phyloP scores from a whole-genome alignment of 2,329 filamentous ascomycete species.

The Zarea fungicola region DNA sequence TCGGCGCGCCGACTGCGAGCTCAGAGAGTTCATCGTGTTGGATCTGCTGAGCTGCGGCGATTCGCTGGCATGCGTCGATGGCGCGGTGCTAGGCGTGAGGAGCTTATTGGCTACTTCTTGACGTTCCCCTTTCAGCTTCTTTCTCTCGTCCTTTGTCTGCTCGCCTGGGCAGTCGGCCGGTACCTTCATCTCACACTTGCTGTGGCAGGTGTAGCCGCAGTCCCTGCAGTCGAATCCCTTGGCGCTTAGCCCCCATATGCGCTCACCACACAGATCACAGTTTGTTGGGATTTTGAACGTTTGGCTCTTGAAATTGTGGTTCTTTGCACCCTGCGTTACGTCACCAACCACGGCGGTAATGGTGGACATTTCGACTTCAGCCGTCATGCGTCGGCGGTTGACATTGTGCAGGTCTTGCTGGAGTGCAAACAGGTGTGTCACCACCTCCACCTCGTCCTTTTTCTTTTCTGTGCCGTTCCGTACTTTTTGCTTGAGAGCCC shows the following conservation, averaged over 20 bases:
- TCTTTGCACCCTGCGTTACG: conserved; percentile 84
- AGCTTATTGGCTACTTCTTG: conserved; percentile 70
- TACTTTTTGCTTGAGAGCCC: conserved; percentile 67
- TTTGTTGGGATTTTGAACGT: conserved; percentile 99
- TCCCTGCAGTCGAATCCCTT: conserved; percentile 96
- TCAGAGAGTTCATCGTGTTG: conserved; percentile 86
- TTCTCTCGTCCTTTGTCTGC: conserved; percentile 88
- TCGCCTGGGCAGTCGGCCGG: conserved; percentile 94
- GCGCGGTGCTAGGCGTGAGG: conserved; percentile 40
- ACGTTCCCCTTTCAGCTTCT: conserved; percentile 82
- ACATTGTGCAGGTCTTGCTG: conserved; percentile 82
- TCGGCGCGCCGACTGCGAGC: conserved; percentile 74
- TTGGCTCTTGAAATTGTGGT: conserved; percentile 97
- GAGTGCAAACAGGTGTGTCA: conserved; percentile 74
- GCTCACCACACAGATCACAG: conserved; percentile 91
- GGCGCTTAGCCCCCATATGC: conserved; percentile 93
- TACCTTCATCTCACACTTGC: conserved; percentile 98
- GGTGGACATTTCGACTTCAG: conserved; percentile 88
- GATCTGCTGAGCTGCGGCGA: conserved; percentile 66
- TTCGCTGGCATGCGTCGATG: conserved; percentile 47
- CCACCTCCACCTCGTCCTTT: conserved; percentile 82
- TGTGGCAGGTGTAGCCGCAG: conserved; percentile 97
- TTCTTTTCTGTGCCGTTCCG: conserved; percentile 79
- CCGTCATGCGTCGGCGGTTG: conserved; percentile 77
- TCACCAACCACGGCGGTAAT: conserved; percentile 91